Percentiles rank a stretch among this genome's conserved stretches.
Conservation (phyloP, 805 yeast genomes). For the Ogataea dorogensis region DNA sequence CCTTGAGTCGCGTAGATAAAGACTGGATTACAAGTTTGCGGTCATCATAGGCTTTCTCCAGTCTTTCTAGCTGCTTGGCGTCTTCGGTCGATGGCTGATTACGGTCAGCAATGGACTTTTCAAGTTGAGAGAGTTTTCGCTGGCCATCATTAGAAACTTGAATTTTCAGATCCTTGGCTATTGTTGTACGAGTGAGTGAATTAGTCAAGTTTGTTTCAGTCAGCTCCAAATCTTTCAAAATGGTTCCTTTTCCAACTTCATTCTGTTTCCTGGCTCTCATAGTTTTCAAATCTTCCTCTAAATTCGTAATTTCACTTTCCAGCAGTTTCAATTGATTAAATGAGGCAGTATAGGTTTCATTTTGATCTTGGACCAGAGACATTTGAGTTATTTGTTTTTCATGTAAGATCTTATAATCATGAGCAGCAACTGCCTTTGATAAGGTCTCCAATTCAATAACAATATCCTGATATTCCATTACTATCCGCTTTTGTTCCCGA, state of each 20-base stretch:
- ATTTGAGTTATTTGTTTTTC: slow-evolving; percentile 43
- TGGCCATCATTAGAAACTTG: slow-evolving; percentile 60
- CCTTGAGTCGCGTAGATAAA: slow-evolving; percentile 46
- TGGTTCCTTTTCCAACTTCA: slow-evolving; percentile 61
- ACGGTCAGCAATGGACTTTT: background rate
- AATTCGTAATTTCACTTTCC: slow-evolving; percentile 51
- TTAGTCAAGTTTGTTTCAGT: slow-evolving; percentile 57
- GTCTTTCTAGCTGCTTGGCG: slow-evolving; percentile 37
- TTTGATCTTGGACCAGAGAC: slow-evolving; percentile 41
- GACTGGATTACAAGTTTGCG: slow-evolving; percentile 44
- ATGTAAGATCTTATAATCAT: slow-evolving; percentile 54
- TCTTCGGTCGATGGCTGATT: slow-evolving; percentile 23
- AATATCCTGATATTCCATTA: slow-evolving; percentile 81
- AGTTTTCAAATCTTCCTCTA: slow-evolving; percentile 59
- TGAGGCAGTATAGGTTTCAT: slow-evolving; percentile 40
- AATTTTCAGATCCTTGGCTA: slow-evolving; percentile 55
- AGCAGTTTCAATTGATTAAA: slow-evolving; percentile 45
- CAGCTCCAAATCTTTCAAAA: slow-evolving; percentile 56
- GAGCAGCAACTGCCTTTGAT: slow-evolving; percentile 71
- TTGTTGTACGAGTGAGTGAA: slow-evolving; percentile 63
- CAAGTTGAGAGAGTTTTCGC: slow-evolving; percentile 32
- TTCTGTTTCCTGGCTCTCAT: slow-evolving; percentile 52
- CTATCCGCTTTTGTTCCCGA: slow-evolving; percentile 76
- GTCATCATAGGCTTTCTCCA: slow-evolving; percentile 45
- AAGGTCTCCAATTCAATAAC: slow-evolving; percentile 78